Evolutionary conservation across 2,329 filamentous ascomycete species (phyloP).

Genomic region (Cercospora sesami): DNA sequence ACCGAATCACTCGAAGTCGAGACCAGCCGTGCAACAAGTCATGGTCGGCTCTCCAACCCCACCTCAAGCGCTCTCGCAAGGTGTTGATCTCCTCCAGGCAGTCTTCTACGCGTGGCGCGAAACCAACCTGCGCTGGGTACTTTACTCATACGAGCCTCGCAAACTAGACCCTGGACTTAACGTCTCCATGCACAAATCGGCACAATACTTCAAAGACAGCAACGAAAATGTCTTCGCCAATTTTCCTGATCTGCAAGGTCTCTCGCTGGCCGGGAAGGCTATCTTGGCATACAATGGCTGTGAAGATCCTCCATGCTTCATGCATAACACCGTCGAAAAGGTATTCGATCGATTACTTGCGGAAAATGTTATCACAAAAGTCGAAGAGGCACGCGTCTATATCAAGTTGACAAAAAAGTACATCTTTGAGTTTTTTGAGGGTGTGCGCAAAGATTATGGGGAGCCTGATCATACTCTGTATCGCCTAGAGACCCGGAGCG

Average conservation of each 20-base stretch:
- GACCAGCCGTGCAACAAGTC: not conserved
- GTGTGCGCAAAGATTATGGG: not conserved
- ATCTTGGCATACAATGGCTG: not conserved
- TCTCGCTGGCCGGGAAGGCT: not conserved
- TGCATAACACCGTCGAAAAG: not conserved
- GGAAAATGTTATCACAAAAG: not conserved
- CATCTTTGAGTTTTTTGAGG: not conserved
- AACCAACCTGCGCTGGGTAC: not conserved
- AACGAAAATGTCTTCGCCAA: not conserved
- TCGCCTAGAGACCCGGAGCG: not conserved
- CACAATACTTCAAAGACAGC: not conserved
- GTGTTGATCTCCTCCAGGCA: not conserved
- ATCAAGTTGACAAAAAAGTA: not conserved
- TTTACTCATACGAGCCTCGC: not conserved
- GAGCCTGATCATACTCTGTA: not conserved
- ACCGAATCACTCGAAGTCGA: not conserved
- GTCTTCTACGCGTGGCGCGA: constrained; percentile 5
- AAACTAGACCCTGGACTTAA: not conserved
- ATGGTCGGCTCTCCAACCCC: not conserved
- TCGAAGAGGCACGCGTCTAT: not conserved
- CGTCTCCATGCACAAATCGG: not conserved
- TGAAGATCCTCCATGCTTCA: not conserved
- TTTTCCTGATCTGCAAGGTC: not conserved
- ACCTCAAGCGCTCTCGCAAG: not conserved
- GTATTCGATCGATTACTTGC: not conserved